Evolutionary conservation across 225 moss, liverwort and hornwort genomes (phyloP).

Genomic region (Neckera pumila): DNA sequence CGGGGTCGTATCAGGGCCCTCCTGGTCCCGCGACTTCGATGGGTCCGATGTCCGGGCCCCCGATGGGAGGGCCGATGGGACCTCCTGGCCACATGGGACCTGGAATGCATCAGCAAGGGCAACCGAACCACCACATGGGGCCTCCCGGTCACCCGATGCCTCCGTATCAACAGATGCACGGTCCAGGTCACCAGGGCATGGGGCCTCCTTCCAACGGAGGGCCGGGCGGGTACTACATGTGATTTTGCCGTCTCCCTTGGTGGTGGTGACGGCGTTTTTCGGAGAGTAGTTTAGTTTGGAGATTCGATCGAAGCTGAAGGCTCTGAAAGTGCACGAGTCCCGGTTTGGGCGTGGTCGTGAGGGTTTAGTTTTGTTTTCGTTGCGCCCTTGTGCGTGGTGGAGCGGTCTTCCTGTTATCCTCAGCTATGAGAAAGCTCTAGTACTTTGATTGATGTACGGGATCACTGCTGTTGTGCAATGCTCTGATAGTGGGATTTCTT

Average conservation of each 20-base stretch:
- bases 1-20: constrained; percentile 50
- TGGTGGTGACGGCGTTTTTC: not conserved
- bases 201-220: constrained; percentile 71
- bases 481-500: not conserved
- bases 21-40: constrained; percentile 52
- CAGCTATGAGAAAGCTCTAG: not conserved
- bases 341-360: not conserved
- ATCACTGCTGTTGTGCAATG: not conserved
- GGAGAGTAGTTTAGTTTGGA: constrained; percentile 16
- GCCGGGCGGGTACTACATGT: constrained; percentile 91
- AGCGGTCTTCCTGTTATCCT: not conserved
- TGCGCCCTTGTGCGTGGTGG: not conserved
- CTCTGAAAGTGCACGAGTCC: not conserved
- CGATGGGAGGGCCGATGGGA: constrained; percentile 48
- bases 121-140: constrained; percentile 60
- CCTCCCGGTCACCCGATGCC: constrained; percentile 83
- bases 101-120: constrained; percentile 63
- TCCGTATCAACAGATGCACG: constrained; percentile 83
- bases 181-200: constrained; percentile 84
- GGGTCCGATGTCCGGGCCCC: constrained; percentile 38
- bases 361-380: not conserved
- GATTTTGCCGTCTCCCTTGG: not conserved
- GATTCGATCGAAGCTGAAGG: constrained; percentile 19
- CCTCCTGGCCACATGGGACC: constrained; percentile 69
- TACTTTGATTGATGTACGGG: not conserved